Percentiles rank a stretch among this genome's conserved stretches.
Evolutionary conservation across 345 rosid genomes (phyloP).

Genomic region (Arabidopsis thaliana): DNA sequence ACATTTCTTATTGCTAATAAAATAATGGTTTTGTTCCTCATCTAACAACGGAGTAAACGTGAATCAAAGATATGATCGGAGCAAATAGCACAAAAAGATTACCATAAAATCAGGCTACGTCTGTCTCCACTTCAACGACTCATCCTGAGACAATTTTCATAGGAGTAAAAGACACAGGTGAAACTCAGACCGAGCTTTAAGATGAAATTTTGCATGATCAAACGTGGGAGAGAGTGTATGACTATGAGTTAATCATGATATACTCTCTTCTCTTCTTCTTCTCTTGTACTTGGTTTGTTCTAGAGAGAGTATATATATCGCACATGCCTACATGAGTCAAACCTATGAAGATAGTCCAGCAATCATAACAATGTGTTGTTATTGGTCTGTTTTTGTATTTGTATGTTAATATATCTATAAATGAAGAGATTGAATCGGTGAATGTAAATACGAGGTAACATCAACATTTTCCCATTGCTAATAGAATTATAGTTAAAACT

Average conservation of each 20-base stretch:
- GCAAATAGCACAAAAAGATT: constrained; percentile 10
- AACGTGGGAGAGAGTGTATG: neutral
- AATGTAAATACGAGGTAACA: too few species aligned
- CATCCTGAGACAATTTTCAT: constrained; percentile 31
- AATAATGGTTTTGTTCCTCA: constrained; percentile 11
- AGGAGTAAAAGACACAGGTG: neutral
- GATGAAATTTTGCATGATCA: constrained; percentile 14
- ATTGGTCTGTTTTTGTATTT: constrained; percentile 10
- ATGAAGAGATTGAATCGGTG: too few species aligned
- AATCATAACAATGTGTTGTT: constrained; percentile 14
- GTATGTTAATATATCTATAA: neutral
- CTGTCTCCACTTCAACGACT: constrained; percentile 26
- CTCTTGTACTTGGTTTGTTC: constrained; percentile 10
- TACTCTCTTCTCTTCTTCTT: too few species aligned
- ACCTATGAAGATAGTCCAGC: constrained; percentile 7
- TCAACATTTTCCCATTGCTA: neutral
- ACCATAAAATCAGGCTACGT: constrained; percentile 22
- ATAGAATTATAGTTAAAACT: neutral
- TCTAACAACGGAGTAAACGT: constrained; percentile 10
- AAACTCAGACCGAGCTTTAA: neutral
- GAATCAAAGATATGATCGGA: constrained; percentile 1
- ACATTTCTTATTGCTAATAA: neutral
- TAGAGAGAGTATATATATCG: neutral
- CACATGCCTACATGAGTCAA: neutral
- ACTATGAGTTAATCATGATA: too few species aligned